Percentiles rank a stretch among this genome's conserved stretches.
phyloP scores from a whole-genome alignment of 1,284 basidiomycete species.

The Phlebopus sp. region DNA sequence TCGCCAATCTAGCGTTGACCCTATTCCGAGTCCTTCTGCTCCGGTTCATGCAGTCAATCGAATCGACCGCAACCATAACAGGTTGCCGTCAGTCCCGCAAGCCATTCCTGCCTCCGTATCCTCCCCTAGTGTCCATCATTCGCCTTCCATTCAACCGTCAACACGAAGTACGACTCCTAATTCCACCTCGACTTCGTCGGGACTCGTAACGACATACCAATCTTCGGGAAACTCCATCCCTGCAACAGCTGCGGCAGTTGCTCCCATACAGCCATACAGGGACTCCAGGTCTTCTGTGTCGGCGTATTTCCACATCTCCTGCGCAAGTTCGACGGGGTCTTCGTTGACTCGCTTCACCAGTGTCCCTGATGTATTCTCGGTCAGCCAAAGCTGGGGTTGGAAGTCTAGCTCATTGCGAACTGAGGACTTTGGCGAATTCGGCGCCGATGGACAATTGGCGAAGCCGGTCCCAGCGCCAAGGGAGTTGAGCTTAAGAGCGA shows the following conservation, averaged over 20 bases:
- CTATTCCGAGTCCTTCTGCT: constrained; percentile 45
- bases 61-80: constrained; percentile 22
- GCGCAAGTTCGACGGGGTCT: constrained; percentile 78
- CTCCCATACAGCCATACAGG: constrained; percentile 66
- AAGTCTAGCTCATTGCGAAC: constrained; percentile 65
- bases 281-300: constrained; percentile 67
- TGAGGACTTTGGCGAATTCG: constrained; percentile 57
- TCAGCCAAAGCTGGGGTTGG: constrained; percentile 82
- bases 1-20: constrained; percentile 75
- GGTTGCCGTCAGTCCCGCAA: constrained; percentile 28
- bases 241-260: constrained; percentile 39
- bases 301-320: constrained; percentile 83
- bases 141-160: constrained; percentile 42
- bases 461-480: constrained; percentile 33
- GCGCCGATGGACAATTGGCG: constrained; percentile 38
- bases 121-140: constrained; percentile 37
- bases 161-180: constrained; percentile 41
- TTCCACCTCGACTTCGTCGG: constrained; percentile 23
- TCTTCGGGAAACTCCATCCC: constrained; percentile 32
- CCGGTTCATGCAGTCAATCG: constrained; percentile 13
- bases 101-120: constrained; percentile 19
- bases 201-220: constrained; percentile 22
- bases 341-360: constrained; percentile 83
- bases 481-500: constrained; percentile 68
- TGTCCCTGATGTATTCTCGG: constrained; percentile 81